phyloP scores from a whole-genome alignment of 1,139 yeast genomes.

The Yamadazyma pseudoaaseri region DNA sequence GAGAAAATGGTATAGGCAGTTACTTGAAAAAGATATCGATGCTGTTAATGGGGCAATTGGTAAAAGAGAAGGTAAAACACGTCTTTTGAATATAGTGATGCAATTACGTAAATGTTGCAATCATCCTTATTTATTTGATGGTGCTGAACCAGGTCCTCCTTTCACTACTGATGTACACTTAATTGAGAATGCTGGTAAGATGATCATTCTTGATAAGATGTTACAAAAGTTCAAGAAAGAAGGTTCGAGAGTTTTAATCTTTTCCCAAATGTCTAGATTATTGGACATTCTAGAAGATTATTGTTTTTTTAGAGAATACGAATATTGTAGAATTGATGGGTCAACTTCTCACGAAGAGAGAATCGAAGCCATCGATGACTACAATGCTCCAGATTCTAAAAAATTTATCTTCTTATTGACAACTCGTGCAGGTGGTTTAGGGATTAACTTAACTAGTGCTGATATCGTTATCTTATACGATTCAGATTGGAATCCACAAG shows the following conservation, averaged over 20 bases:
- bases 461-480: slow-evolving; percentile 88
- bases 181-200: slow-evolving; percentile 83
- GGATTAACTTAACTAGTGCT: slow-evolving; percentile 91
- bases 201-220: slow-evolving; percentile 84
- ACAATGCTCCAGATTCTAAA: slow-evolving; percentile 76
- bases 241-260: slow-evolving; percentile 88
- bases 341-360: slow-evolving; percentile 93
- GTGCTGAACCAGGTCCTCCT: slow-evolving; percentile 99
- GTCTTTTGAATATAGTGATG: slow-evolving; percentile 91
- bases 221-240: slow-evolving; percentile 67
- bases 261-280: slow-evolving; percentile 93
- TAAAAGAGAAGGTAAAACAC: slow-evolving; percentile 84
- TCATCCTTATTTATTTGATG: slow-evolving; percentile 95
- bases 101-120: slow-evolving; percentile 95
- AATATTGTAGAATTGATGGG: slow-evolving; percentile 94
- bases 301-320: slow-evolving; percentile 77
- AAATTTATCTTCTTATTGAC: slow-evolving; percentile 86
- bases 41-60: slow-evolving; percentile 94
- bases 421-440: slow-evolving; percentile 98
- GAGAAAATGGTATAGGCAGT: slow-evolving; percentile 81
- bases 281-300: slow-evolving; percentile 92
- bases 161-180: slow-evolving; percentile 95
- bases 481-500: slow-evolving; percentile 99
- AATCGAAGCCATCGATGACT: slow-evolving; percentile 88
- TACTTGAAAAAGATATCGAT: slow-evolving; percentile 89